phyloP scores from a whole-genome alignment of 2,329 filamentous ascomycete genomes.

The Cladosporium oxysporum region DNA sequence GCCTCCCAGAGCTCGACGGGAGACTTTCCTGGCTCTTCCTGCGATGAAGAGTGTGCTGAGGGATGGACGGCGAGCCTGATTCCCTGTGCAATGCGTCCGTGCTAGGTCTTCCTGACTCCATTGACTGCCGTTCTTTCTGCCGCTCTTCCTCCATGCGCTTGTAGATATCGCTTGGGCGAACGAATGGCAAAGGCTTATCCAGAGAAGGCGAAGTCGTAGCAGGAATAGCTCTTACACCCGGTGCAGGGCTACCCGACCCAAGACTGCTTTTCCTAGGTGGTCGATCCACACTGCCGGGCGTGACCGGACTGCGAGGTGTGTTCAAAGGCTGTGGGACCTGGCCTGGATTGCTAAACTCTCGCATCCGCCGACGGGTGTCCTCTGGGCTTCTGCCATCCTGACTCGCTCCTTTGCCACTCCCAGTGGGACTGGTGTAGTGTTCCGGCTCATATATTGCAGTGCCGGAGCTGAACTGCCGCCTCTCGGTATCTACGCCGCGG shows the following conservation, averaged over 20 bases:
- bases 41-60: neutral
- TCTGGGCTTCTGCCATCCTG: constrained; percentile 15
- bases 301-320: constrained; percentile 44
- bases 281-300: constrained; percentile 46
- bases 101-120: constrained; percentile 60
- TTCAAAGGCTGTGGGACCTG: constrained; percentile 51
- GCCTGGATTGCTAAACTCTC: constrained; percentile 57
- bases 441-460: constrained; percentile 8
- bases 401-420: neutral
- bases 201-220: constrained; percentile 33
- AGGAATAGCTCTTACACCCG: constrained; percentile 24
- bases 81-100: constrained; percentile 49
- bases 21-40: constrained; percentile 11
- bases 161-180: constrained; percentile 77
- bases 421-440: neutral
- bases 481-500: constrained; percentile 50
- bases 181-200: constrained; percentile 61
- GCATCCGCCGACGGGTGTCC: constrained; percentile 24
- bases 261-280: constrained; percentile 66
- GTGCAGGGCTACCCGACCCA: constrained; percentile 41
- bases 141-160: constrained; percentile 69
- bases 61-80: neutral
- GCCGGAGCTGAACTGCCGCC: constrained; percentile 47
- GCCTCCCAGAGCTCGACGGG: neutral
- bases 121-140: constrained; percentile 56